Evolutionary conservation across 805 yeast genomes (phyloP), one percentile per base, ranked within the genome.

Genomic region (Yarrowia sp.): DNA sequence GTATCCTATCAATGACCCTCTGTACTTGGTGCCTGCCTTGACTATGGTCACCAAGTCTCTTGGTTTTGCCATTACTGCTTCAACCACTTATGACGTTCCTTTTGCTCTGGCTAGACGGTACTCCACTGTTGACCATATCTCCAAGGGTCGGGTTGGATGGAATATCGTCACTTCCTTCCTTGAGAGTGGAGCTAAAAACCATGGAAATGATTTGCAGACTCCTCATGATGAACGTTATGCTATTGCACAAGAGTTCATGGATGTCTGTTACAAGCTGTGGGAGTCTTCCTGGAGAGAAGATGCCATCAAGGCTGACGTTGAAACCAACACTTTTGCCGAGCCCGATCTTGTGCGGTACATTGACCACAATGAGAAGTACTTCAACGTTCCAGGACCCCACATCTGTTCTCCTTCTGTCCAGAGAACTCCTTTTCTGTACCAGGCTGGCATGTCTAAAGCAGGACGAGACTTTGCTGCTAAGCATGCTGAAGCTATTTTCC

Each of bases 141-240:
- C 80, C 10, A 72, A 72, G 13, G 83, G 83, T 1, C 71, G 83
- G 67, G 71, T 80, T 55, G 83, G 83, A 10, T 80, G 83, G 83
- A 80, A 80, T 68, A 76, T 80, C 18, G 82, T 80, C 32, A 75
- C 81, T 10, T 77, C 81, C 0, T 79, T 79, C 65, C 72, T 78
- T 58, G 81, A 79, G 50, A 74, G 79, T 69, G 82, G 80, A 3
- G 78, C 82, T 2, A 71, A 77, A 65, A 78, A 79, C 64, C 68
- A 78, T 35, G 78, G 79, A 67, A 77, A 76, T 9, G 74, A 73
- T 51, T 50, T 68, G 4, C 71, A 77, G 31, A 80, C 80, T 18
- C 74, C 74, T 3, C 82, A 80, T 69, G 80, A 76, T 22, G 74
- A 74, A 64, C 75, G 84, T 65, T 80, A 80, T 66, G 75, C 68